phyloP scores from a whole-genome alignment of 2,329 filamentous ascomycete genomes.

The Monosporascus sp. region DNA sequence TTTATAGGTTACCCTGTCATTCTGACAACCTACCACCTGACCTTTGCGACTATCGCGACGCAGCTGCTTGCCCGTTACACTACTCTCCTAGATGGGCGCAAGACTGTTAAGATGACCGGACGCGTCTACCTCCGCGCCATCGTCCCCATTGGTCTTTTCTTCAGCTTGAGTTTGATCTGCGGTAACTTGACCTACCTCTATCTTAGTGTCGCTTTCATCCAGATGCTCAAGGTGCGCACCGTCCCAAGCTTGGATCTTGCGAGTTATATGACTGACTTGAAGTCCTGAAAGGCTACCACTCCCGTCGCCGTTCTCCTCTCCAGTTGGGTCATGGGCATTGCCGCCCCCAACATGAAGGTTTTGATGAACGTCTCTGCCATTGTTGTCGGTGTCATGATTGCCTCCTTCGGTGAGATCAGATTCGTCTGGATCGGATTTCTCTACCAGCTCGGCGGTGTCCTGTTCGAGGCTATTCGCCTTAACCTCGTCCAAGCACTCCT shows the following conservation, averaged over 20 bases:
- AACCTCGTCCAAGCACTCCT: slow-evolving; percentile 81
- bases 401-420: slow-evolving; percentile 91
- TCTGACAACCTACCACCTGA: slow-evolving; percentile 92
- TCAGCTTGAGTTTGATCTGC: slow-evolving; percentile 93
- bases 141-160: slow-evolving; percentile 91
- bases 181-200: slow-evolving; percentile 95
- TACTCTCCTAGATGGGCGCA: slow-evolving; percentile 83
- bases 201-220: slow-evolving; percentile 92
- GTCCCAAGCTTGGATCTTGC: neutral
- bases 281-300: slow-evolving; percentile 67
- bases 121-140: slow-evolving; percentile 90
- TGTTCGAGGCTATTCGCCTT: slow-evolving; percentile 77
- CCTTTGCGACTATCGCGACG: slow-evolving; percentile 90
- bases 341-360: slow-evolving; percentile 77
- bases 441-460: slow-evolving; percentile 71
- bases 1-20: slow-evolving; percentile 64
- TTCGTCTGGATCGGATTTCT: slow-evolving; percentile 78
- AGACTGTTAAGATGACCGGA: slow-evolving; percentile 95
- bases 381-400: slow-evolving; percentile 89
- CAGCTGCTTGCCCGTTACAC: slow-evolving; percentile 90
- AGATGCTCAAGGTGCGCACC: slow-evolving; percentile 83
- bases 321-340: slow-evolving; percentile 81
- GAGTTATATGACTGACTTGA: slow-evolving; percentile 5
- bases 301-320: slow-evolving; percentile 88
- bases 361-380: slow-evolving; percentile 93